Evolutionary conservation across 345 rosid species (phyloP).

Genomic region (Nasturtium officinale): DNA sequence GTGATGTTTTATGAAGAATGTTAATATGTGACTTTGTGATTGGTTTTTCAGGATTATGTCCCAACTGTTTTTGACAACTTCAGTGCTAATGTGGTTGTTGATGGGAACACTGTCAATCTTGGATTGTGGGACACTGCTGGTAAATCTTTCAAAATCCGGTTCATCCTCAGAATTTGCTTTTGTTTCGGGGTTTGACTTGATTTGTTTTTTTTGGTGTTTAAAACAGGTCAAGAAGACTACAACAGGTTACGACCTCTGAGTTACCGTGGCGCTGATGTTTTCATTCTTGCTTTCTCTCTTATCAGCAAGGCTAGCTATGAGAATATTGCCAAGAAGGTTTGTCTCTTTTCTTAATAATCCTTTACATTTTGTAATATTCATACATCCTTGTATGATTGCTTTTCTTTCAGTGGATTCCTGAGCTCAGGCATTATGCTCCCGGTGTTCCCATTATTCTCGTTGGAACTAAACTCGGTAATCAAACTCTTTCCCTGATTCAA

Average conservation of each 20-base stretch:
- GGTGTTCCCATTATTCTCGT: slow-evolving; percentile 86
- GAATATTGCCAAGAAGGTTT: slow-evolving; percentile 90
- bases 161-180: neutral
- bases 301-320: slow-evolving; percentile 99
- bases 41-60: slow-evolving; percentile 78
- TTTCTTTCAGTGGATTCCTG: slow-evolving; percentile 85
- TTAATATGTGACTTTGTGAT: neutral
- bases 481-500: slow-evolving; percentile 1
- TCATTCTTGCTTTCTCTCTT: slow-evolving; percentile 92
- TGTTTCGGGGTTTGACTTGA: slow-evolving; percentile 19
- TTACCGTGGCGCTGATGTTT: slow-evolving; percentile 92
- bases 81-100: slow-evolving; percentile 97
- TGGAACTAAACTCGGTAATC: slow-evolving; percentile 86
- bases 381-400: slow-evolving; percentile 32
- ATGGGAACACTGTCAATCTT: slow-evolving; percentile 87
- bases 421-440: slow-evolving; percentile 86
- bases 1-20: neutral
- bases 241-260: slow-evolving; percentile 84
- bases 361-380: neutral
- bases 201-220: slow-evolving; percentile 9
- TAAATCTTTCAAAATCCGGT: slow-evolving; percentile 43
- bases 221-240: slow-evolving; percentile 92
- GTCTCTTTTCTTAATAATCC: neutral
- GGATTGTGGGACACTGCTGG: slow-evolving; percentile 99
- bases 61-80: slow-evolving; percentile 98